These are phyloP conservation scores for Leccinum variicolor DNA, from an alignment of 768 basidiomycete genomes.

Conservation along the genomic window DNA sequence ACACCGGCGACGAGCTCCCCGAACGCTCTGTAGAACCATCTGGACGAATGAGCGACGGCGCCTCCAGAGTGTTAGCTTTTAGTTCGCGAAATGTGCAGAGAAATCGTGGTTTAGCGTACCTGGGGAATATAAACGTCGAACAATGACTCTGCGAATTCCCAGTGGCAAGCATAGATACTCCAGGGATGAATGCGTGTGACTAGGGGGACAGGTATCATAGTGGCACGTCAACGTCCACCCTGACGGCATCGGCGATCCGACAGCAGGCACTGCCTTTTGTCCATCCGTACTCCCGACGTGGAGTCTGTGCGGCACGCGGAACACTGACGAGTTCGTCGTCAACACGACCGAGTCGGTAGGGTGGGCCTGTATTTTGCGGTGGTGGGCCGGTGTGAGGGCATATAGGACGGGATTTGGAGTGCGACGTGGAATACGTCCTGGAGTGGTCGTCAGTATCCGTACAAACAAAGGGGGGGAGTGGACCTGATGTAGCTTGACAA, in stretches of 20 bases:
- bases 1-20: constrained; percentile 74
- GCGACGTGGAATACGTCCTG: constrained; percentile 80
- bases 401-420: constrained; percentile 57
- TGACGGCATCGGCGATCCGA: constrained; percentile 86
- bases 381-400: constrained; percentile 41
- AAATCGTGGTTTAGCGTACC: constrained; percentile 31
- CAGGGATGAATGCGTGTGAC: constrained; percentile 47
- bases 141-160: constrained; percentile 61
- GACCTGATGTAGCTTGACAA: constrained; percentile 63
- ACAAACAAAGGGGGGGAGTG: too few relatives aligned
- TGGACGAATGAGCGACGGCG: constrained; percentile 61
- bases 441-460: constrained; percentile 2
- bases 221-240: constrained; percentile 53
- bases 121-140: constrained; percentile 60
- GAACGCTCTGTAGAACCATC: constrained; percentile 71
- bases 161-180: constrained; percentile 48
- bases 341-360: constrained; percentile 83
- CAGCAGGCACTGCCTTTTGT: constrained; percentile 84
- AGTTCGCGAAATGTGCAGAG: not conserved
- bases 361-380: constrained; percentile 83
- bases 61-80: constrained; percentile 46
- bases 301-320: constrained; percentile 56
- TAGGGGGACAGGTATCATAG: constrained; percentile 44
- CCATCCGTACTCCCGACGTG: constrained; percentile 72
- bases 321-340: constrained; percentile 59